Base-by-base conservation (phyloP, 495 filamentous ascomycete genomes). In the Hypoxylon subgilvum region DNA sequence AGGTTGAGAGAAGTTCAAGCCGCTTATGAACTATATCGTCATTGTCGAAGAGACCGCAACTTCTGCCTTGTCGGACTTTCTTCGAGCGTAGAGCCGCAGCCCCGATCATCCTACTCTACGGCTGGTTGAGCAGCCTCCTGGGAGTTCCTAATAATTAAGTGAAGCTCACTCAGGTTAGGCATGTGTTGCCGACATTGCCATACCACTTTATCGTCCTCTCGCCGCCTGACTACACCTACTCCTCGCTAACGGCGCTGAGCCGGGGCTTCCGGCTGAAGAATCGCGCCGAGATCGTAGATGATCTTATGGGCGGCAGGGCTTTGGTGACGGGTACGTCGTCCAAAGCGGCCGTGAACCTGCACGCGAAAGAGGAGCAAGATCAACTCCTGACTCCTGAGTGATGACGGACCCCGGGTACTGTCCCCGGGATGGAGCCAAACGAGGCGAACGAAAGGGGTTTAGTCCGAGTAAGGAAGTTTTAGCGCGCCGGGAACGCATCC, bases 141-240 rank as follows among this genome's bases (percentile, higher is more conserved):
- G 12, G 85, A 88, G 51, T 87, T 84, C 66, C 67, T 74, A 8
- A 77, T 1, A n/a, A n/a, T n/a, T n/a, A n/a, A n/a, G 44, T 81
- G 19, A 39, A 64, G 1, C 52, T 80, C 5, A 69, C 88, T 13
- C 64, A 66, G 28, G 56, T 74, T 0, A 78, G 82, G 60, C 87
- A 83, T 67, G 76, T 74, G 0, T 78, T 84, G 0, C 65, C 74
- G 16, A 80, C 76, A 6, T 71, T 86, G 6, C 85, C 86, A 0
- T 90, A 84, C 64, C 85, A 89, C 49, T 54, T 90, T 48, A 79
- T 90, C 48, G 79, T 87, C 0, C 86, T 87, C 0, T 85, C 81
- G 0, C 67, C 88, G 6, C 84, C 87, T 0, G 86, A 84, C 4
- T 90, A 83, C 56, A 74, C 76, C 1, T 83, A 86, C 41, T 88